Base-by-base conservation (phyloP, 495 filamentous ascomycete genomes). In the Hyaloscypha hepaticicola region DNA sequence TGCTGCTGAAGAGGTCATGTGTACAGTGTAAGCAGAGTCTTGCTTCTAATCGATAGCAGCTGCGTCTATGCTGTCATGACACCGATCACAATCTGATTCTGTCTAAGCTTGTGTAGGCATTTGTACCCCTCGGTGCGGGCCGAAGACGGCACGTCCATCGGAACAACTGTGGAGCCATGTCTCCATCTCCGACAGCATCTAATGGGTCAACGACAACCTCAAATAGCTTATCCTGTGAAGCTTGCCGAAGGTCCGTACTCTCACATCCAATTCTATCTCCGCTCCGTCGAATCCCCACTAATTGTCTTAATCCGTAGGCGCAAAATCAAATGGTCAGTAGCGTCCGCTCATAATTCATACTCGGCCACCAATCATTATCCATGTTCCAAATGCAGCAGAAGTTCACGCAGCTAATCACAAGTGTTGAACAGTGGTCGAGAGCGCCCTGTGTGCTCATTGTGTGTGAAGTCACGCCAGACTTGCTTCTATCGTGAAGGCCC, bases 301-400 rank as follows among this genome's bases (percentile, higher is more conserved):
- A 50, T 50, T n/a, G 22, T 24, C n/a, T 24, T 19, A 5, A 1
- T 5, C 25, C 12, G 6, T 21, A 61, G 58, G 45, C 58, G 58
- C 41, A 61, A 61, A 52, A 33, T 49, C 33, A 61, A 51, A 52
- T 61, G 58, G 58, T 61, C 11, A 28, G 58, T 52, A 21, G 12
- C 45, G 16, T 6, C 48, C 7, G 48, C 7, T 24, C 48, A 19
- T 1, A 0, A 24, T 50, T 50, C 48, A n/a, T 19, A 7, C 6
- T 50, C 38, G 22, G 48, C 22, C 2, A 19, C 21, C 11, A 61
- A 38, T 16, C 19, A 21, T 5, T 27, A n/a, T n/a, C 28, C 22
- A 61, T 14, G 21, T 50, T 26, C 26, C 34, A 28, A 33, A n/a
- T 33, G 31, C 31, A 33, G 31, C 31, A 33, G 0, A 33, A 33